Evolutionary conservation across 306 rosid genomes (phyloP), one percentile per base, ranked within the genome.

Genomic region (Begonia masoniana): DNA sequence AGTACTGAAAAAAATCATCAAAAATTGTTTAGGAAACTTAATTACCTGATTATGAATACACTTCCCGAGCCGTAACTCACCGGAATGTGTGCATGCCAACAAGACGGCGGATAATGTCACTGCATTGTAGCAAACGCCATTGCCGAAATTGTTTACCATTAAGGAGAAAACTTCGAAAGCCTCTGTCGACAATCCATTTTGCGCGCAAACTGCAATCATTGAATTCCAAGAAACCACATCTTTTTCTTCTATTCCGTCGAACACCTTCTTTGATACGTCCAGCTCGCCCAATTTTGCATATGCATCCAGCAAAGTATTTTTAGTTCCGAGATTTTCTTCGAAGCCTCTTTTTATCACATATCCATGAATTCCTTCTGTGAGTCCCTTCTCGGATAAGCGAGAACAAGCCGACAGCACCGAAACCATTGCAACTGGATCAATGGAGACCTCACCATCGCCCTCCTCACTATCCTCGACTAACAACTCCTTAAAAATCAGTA

Each of bases 201-300:
- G 95, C 2, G 89, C 95, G 61, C 67, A 84, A 17, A 74, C 75
- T 13, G 84, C 82, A 65, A 85, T 80, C 86, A 84, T 74, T 54
- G 97, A 79, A 71, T 84, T 88, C 89, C 93, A 88, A 55, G 97
- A 75, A 65, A 75, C 81, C 41, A 57, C 78, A 74, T 88, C 97
- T 68, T 62, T 82, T 67, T 66, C 81, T 45, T 61, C 64, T 78
- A 88, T 82, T 54, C 75, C 77, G 68, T 80, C 85, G 73, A 88
- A 88, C 61, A 88, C 82, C 55, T 80, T 75, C 72, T 76, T 82
- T 9, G 89, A 77, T 58, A 68, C 66, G 39, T 41, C 15, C 17
- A 62, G 63, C 67, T 80, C 76, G n/a, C 93, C 71, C 39, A 82
- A 85, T 74, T 80, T 85, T 12, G 97, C 87, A 73, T 82, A 88